Evolutionary conservation across 805 yeast genomes (phyloP), one percentile per base, ranked within the genome.

Genomic region (Tetrapisispora fleetii): DNA sequence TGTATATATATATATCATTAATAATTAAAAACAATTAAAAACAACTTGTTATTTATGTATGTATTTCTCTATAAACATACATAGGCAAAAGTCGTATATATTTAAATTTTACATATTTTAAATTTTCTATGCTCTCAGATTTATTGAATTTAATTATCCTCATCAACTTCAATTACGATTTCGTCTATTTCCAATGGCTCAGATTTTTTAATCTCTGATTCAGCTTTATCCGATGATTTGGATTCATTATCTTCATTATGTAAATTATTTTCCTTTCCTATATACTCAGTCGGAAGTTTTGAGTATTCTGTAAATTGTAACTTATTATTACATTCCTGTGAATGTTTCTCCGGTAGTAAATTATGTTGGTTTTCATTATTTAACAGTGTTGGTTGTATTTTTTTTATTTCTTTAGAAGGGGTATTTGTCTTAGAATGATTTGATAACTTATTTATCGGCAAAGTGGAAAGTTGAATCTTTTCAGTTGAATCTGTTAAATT

Each of bases 381-480:
- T 17, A 58, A 27, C 28, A 56, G 40, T 16, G 53, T 57, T 14
- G 62, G 60, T 38, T 58, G 59, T 5, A 59, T 51, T 22, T 62
- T 53, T n/a, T 56, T 52, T 27, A 53, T 58, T 11, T 43, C 54
- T 30, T 51, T 50, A 2, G 45, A 37, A 9, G 49, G 50, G 3
- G 49, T 46, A 18, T 24, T 33, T 21, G 19, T 33, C 7, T 30
- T 33, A 18, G 39, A 36, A 14, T 21, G 17, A 30, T 43, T 49
- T 11, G 27, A 27, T 24, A 27, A 21, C 14, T 17, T 22, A n/a
- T 45, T 36, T n/a, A 39, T 11, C 8, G 30, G 42, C 19, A 42
- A 45, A 40, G 18, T 16, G 8, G 33, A 27, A 17, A 22, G 30
- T 27, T 37, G 40, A 9, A 32, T 37, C 14, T 19, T 22, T 8